A percentile compares a stretch with the other conserved stretches of the same genome.
phyloP scores from a whole-genome alignment of 139 green algal species.

The Astrephomene gubernaculifera region DNA sequence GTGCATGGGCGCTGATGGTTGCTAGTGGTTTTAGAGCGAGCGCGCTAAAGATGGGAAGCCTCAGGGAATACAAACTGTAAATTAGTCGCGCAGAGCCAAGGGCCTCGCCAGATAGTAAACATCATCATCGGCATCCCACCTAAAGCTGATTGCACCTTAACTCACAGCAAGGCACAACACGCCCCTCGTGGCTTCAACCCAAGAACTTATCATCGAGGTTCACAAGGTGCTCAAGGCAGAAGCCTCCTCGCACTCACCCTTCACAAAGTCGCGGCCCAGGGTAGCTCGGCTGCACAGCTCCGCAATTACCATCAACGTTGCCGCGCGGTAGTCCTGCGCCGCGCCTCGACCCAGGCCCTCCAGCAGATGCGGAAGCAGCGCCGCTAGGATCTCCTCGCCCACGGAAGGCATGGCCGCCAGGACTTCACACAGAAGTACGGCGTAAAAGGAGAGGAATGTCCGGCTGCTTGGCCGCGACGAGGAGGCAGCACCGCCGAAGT shows the following conservation, averaged over 20 bases:
- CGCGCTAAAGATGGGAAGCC: constrained; percentile 45
- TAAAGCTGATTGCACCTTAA: too few species aligned
- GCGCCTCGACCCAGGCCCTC: constrained; percentile 63
- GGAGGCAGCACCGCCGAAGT: constrained; percentile 29
- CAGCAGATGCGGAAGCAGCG: constrained; percentile 80
- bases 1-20: too few species aligned
- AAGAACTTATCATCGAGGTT: too few species aligned
- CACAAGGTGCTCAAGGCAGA: too few species aligned
- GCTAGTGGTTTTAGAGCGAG: too few species aligned
- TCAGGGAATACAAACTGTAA: constrained; percentile 93
- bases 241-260: constrained; percentile 47
- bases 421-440: constrained; percentile 75
- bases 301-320: constrained; percentile 81
- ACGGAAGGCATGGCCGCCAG: constrained; percentile 32
- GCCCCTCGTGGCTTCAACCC: too few species aligned
- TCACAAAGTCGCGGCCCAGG: constrained; percentile 64
- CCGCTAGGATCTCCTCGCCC: constrained; percentile 45
- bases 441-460: constrained; percentile 79
- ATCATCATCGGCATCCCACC: constrained; percentile 54
- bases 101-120: constrained; percentile 27
- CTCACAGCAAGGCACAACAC: too few species aligned
- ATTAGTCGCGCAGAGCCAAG: constrained; percentile 10
- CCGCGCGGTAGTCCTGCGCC: constrained; percentile 71
- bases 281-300: constrained; percentile 70
- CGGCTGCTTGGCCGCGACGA: background rate